Evolutionary conservation across 352 stramenopile genomes (phyloP).

Genomic region (Globisporangium solare): DNA sequence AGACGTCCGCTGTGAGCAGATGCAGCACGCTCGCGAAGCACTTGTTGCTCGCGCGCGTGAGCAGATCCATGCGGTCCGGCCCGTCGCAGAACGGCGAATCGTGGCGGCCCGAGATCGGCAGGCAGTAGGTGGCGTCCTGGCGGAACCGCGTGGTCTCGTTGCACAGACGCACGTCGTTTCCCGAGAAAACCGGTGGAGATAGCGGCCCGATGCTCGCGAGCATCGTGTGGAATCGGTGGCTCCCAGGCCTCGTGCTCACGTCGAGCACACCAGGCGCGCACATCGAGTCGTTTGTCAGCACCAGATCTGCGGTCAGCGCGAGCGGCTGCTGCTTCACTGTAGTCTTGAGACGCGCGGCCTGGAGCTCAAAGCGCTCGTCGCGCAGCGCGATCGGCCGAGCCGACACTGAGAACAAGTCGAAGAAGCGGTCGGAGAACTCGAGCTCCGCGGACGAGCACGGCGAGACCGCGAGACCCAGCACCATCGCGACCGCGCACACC

Average conservation of each 20-base stretch:
- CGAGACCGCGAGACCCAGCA: not conserved
- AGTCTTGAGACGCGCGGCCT: not conserved
- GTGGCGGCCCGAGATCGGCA: conserved; percentile 12
- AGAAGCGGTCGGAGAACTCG: not conserved
- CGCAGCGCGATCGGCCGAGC: not conserved
- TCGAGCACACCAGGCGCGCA: not conserved
- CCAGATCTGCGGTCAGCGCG: not conserved
- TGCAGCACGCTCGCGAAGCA: conserved; percentile 8
- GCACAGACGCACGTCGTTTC: not conserved
- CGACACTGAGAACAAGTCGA: not conserved
- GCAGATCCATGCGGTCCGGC: conserved; percentile 7
- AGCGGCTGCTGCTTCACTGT: not conserved
- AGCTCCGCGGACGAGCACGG: not conserved
- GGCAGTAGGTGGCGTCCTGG: conserved; percentile 3
- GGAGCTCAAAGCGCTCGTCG: not conserved
- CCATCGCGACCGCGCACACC: not conserved
- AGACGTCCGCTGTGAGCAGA: conserved; percentile 4
- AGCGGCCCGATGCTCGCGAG: not conserved
- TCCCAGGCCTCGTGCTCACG: not conserved
- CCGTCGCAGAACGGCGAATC: conserved; percentile 14
- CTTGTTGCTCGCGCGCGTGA: not conserved
- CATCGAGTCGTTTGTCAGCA: not conserved
- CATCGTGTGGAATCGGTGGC: conserved; percentile 1
- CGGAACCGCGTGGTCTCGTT: not conserved
- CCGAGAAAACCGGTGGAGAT: not conserved